Evolutionary conservation across 192 early-diverging fungal species (phyloP).

Genomic region (Coemansia sp.): DNA sequence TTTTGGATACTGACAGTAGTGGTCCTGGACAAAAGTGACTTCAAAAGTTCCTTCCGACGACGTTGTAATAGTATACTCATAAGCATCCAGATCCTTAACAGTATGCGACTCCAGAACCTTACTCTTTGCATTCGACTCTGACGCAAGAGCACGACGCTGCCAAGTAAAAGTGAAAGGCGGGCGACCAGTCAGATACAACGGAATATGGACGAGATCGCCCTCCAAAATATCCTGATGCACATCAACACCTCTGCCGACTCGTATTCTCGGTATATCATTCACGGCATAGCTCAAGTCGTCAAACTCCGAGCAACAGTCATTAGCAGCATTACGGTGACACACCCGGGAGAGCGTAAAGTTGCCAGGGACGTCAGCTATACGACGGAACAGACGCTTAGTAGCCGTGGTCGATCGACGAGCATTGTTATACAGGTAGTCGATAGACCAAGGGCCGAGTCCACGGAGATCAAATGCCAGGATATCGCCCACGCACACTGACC

Average conservation of each 20-base stretch:
- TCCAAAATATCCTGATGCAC: slow-evolving; percentile 69
- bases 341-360: slow-evolving; percentile 60
- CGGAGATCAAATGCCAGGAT: slow-evolving; percentile 67
- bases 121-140: neutral
- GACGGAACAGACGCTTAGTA: slow-evolving; percentile 62
- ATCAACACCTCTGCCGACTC: slow-evolving; percentile 67
- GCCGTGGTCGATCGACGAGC: slow-evolving; percentile 17
- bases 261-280: slow-evolving; percentile 61
- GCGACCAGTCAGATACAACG: slow-evolving; percentile 63
- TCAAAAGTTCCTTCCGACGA: slow-evolving; percentile 66
- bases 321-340: slow-evolving; percentile 59
- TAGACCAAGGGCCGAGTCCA: slow-evolving; percentile 67
- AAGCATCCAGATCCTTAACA: slow-evolving; percentile 56
- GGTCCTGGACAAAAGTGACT: slow-evolving; percentile 65
- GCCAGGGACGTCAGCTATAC: slow-evolving; percentile 62
- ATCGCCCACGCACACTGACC: slow-evolving; percentile 67
- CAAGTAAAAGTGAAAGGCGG: slow-evolving; percentile 75
- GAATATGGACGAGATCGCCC: slow-evolving; percentile 59
- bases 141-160: slow-evolving; percentile 43
- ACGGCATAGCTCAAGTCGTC: slow-evolving; percentile 52
- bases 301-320: slow-evolving; percentile 63
- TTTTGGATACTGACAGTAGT: slow-evolving; percentile 65
- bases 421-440: slow-evolving; percentile 58
- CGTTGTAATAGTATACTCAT: slow-evolving; percentile 58
- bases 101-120: slow-evolving; percentile 59